Percentiles rank a stretch among this genome's conserved stretches.
phyloP scores from a whole-genome alignment of 306 rosid genomes.

The Mucuna pruriens region DNA sequence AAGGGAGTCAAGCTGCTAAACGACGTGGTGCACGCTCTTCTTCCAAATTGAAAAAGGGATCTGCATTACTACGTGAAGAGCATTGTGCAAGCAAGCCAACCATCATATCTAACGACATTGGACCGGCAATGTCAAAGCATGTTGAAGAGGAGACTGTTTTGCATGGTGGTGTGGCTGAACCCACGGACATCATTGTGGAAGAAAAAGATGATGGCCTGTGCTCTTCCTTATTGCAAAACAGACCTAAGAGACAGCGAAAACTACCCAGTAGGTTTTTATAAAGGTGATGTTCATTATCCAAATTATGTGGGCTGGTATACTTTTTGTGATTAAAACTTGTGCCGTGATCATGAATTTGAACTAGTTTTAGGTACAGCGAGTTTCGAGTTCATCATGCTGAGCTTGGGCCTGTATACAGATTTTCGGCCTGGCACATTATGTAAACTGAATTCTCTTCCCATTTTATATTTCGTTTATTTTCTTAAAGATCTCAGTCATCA shows the following conservation, averaged over 20 bases:
- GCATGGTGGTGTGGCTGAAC: slow-evolving; percentile 36
- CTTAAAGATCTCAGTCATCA: neutral
- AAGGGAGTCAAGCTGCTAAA: slow-evolving; percentile 33
- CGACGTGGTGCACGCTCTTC: neutral
- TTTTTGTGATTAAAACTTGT: neutral
- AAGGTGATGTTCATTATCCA: slow-evolving; percentile 20
- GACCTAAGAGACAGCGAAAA: slow-evolving; percentile 33
- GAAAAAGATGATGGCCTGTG: slow-evolving; percentile 24
- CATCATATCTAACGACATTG: slow-evolving; percentile 14
- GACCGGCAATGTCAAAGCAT: slow-evolving; percentile 29
- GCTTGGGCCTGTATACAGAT: slow-evolving; percentile 39
- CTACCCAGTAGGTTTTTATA: slow-evolving; percentile 4
- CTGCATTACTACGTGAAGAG: slow-evolving; percentile 11
- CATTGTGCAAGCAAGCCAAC: slow-evolving; percentile 10
- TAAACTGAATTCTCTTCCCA: neutral
- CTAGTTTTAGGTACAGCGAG: neutral
- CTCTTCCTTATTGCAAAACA: slow-evolving; percentile 34
- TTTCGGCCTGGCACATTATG: slow-evolving; percentile 40
- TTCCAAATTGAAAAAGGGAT: slow-evolving; percentile 21
- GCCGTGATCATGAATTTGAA: neutral
- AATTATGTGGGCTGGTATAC: neutral
- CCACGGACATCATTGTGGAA: slow-evolving; percentile 22
- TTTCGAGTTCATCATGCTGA: neutral
- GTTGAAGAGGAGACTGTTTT: slow-evolving; percentile 31
- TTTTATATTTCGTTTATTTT: neutral